Evolutionary conservation across 2,329 filamentous ascomycete species (phyloP).

Genomic region (Chaetomium olivaceum): DNA sequence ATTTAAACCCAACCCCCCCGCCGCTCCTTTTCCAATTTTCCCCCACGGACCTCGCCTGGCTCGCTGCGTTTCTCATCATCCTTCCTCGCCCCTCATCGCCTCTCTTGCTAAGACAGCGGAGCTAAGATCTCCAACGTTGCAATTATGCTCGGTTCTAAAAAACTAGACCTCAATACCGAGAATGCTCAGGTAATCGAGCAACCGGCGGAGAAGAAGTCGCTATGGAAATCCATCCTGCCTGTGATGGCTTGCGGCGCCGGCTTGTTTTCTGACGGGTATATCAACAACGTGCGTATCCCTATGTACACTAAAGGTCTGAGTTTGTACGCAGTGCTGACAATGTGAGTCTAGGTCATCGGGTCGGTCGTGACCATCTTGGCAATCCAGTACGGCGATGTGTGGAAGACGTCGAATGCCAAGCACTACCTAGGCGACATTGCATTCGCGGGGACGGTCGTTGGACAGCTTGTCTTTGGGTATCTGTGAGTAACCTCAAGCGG

Average conservation of each 20-base stretch:
- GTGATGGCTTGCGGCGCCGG: constrained; percentile 87
- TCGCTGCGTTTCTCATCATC: not conserved
- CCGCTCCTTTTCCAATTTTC: not conserved
- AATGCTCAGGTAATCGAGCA: constrained; percentile 1
- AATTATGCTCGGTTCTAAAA: constrained; percentile 1
- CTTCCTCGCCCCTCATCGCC: no score
- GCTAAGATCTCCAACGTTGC: not conserved
- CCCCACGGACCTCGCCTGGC: not conserved
- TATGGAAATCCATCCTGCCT: constrained; percentile 51
- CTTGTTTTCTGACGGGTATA: constrained; percentile 87
- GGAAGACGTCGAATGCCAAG: constrained; percentile 66
- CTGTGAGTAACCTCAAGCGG: constrained; percentile 45
- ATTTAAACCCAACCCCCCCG: not conserved
- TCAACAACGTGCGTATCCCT: constrained; percentile 67
- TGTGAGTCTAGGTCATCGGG: constrained; percentile 68
- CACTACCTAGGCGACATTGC: constrained; percentile 79
- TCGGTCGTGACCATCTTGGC: constrained; percentile 77
- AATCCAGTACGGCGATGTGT: constrained; percentile 68
- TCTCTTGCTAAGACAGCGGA: not conserved
- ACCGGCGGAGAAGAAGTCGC: constrained; percentile 18
- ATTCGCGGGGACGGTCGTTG: constrained; percentile 83
- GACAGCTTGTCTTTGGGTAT: constrained; percentile 78
- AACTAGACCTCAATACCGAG: not conserved
- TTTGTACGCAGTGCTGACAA: not conserved
- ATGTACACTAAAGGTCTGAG: no score